Percentiles rank a stretch among this genome's conserved stretches.
Conservation (phyloP, 179 eudicot genomes). For the Camellia oleifera region DNA sequence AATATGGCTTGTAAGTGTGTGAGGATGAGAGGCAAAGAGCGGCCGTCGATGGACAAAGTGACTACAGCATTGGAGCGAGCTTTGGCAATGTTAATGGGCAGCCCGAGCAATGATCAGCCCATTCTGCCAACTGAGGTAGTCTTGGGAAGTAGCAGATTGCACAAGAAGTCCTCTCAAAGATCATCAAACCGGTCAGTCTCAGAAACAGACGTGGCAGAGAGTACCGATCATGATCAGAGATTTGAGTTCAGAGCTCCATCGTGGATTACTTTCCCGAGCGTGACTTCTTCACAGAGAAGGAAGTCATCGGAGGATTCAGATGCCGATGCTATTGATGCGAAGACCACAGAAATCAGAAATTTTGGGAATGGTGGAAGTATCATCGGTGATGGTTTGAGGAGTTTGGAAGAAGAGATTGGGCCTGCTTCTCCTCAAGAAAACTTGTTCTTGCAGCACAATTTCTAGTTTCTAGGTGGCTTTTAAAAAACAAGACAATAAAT, state of each 20-base stretch:
- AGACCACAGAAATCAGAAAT: constrained; percentile 38
- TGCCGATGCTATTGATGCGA: constrained; percentile 50
- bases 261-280: constrained; percentile 96
- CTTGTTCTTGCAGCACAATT: constrained; percentile 88
- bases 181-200: constrained; percentile 65
- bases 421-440: constrained; percentile 92
- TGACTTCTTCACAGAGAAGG: constrained; percentile 86
- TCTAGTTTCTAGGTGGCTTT: constrained; percentile 25
- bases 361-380: constrained; percentile 31
- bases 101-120: constrained; percentile 91
- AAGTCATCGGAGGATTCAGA: constrained; percentile 85
- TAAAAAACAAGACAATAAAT: neutral
- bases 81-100: constrained; percentile 74
- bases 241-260: constrained; percentile 90
- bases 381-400: constrained; percentile 57
- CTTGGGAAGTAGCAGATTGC: constrained; percentile 87
- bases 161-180: constrained; percentile 80
- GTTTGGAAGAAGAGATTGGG: constrained; percentile 92
- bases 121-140: constrained; percentile 90
- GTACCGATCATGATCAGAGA: constrained; percentile 56
- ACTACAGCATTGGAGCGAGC: constrained; percentile 86
- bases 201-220: constrained; percentile 61
- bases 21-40: constrained; percentile 87
- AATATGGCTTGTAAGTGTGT: constrained; percentile 82
- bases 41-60: constrained; percentile 95